These are phyloP conservation scores for Trichomonascaceae sp. DNA, from an alignment of 1,139 yeast species.

Conservation along the genomic window DNA sequence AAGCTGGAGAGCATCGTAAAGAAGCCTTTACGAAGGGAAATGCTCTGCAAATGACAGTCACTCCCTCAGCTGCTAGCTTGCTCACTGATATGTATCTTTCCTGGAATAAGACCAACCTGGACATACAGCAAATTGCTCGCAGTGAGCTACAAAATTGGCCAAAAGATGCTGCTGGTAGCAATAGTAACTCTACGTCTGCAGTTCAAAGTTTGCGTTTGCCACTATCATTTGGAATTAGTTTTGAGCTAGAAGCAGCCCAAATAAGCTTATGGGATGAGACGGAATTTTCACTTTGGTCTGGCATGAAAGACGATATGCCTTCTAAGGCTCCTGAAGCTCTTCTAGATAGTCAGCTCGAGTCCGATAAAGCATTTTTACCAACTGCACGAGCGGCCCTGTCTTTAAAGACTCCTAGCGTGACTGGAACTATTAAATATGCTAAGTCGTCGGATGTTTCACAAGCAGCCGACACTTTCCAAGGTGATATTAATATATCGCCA, in stretches of 20 bases:
- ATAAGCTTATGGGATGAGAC: conserved; percentile 25
- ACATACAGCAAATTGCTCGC: background rate
- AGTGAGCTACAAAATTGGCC: background rate
- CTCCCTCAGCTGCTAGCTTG: conserved; percentile 29
- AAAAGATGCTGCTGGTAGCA: background rate
- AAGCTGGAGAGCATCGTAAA: background rate
- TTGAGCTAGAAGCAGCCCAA: conserved; percentile 26
- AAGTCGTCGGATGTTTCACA: conserved; percentile 24
- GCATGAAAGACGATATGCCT: background rate
- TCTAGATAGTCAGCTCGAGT: background rate
- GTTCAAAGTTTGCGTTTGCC: conserved; percentile 26
- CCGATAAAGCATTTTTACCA: conserved; percentile 28
- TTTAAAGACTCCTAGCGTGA: conserved; percentile 73
- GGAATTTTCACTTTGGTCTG: conserved; percentile 14
- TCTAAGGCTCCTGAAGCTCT: background rate
- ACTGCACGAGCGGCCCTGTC: conserved; percentile 39
- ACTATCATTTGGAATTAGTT: conserved; percentile 20
- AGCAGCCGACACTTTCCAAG: conserved; percentile 43
- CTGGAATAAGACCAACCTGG: conserved; percentile 3
- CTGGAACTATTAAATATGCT: conserved; percentile 44
- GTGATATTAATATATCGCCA: conserved; percentile 58
- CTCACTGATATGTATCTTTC: conserved; percentile 19
- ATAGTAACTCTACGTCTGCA: background rate
- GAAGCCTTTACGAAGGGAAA: conserved; percentile 26
- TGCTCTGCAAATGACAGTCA: conserved; percentile 26